Evolutionary conservation across 805 yeast species (phyloP), one percentile per base, ranked within the genome.

Genomic region (Ogataea paraovalis): DNA sequence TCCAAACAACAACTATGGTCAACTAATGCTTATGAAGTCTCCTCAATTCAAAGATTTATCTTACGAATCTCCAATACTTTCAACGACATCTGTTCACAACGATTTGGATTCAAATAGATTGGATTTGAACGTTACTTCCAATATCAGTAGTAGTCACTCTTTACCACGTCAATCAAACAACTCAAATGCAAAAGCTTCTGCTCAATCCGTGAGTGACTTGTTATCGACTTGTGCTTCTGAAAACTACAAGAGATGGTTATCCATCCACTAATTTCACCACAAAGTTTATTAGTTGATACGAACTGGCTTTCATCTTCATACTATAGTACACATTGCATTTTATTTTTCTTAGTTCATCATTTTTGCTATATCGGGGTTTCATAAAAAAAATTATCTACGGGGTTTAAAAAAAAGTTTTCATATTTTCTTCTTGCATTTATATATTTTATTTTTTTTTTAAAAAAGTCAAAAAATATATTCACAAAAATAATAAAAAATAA

Each of bases 211-310:
- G 25, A 57, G 65, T 36, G 64, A 62, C 41, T 37, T 60, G 30
- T 45, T 65, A 34, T 52, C 60, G n/a, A 53, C 56, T 39, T 60
- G 60, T 39, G 58, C 69, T 18, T 62, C 66, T 7, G 64, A 63
- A 40, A 64, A 64, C 42, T 64, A 65, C 46, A 62, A 56, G 44
- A 63, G 49, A 43, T 64, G 68, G 68, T 50, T 65, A 25, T 59
- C 68, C 6, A 60, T 47, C 33, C 64, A 60, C 40, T 51, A 49
- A 43, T n/a, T 5, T 16, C 40, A 20, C 34, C 30, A n/a, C 18
- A 2, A n/a, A n/a, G n/a, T n/a, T n/a, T 1, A 8, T 25, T 12
- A 14, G 12, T 30, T 30, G 7, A 25, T 12, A 30, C 16, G 34
- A 30, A 30, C 34, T 30, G 34, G 34, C 12, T 30, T 30, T 30